These are phyloP conservation scores for Hypoxylon sp. DNA, from an alignment of 2,329 filamentous ascomycete genomes.

Conservation along the genomic window DNA sequence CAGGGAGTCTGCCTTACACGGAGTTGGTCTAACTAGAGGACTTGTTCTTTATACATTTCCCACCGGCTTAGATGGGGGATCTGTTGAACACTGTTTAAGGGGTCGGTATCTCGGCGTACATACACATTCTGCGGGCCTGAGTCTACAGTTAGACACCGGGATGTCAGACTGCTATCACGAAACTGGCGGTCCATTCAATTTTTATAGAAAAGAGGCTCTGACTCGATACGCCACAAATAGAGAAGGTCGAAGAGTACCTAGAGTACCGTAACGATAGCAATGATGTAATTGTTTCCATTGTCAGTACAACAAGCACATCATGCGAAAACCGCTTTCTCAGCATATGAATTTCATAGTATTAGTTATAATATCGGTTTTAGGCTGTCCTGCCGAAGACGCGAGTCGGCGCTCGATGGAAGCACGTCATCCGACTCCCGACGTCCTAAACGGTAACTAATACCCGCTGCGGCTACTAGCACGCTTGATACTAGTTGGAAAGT, in stretches of 20 bases:
- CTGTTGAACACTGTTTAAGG: not conserved
- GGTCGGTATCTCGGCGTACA: not conserved
- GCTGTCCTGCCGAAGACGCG: slow-evolving; percentile 4
- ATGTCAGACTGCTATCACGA: not conserved
- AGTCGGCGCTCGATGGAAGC: slow-evolving; percentile 32
- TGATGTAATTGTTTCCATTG: not conserved
- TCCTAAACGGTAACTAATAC: slow-evolving; percentile 32
- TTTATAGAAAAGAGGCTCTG: not conserved
- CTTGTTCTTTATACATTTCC: not conserved
- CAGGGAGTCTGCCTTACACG: slow-evolving; percentile 6
- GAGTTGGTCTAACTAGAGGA: slow-evolving; percentile 16
- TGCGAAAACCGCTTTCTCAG: not conserved
- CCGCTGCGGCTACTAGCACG: slow-evolving; percentile 28
- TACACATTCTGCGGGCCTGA: not conserved
- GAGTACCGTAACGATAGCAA: not conserved
- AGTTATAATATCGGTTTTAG: no score
- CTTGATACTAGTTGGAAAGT: slow-evolving; percentile 1
- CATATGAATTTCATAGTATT: no score
- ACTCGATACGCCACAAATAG: not conserved
- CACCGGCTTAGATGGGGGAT: not conserved
- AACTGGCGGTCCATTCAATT: not conserved
- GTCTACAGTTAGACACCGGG: not conserved
- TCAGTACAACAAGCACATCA: not conserved
- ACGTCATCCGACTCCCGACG: slow-evolving; percentile 36
- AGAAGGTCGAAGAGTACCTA: not conserved